Percentiles rank a stretch among this genome's conserved stretches.
Conservation (phyloP, 2,329 filamentous ascomycete species). For the Berkeleyomyces rouxiae region DNA sequence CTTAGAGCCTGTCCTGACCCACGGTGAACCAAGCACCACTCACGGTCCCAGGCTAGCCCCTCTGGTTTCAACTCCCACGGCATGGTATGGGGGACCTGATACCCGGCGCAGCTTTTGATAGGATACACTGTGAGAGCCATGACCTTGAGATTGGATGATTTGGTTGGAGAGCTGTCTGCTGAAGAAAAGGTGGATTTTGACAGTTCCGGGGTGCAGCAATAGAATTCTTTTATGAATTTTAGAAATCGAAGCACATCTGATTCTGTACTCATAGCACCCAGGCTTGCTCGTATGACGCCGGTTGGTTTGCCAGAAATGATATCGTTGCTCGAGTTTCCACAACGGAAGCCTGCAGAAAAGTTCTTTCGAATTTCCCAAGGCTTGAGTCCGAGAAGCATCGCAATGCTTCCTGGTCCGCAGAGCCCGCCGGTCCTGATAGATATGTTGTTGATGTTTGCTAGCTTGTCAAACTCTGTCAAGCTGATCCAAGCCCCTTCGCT, state of each 20-base stretch:
- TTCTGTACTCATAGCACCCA: conserved; percentile 77
- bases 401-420: conserved; percentile 82
- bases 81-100: conserved; percentile 43
- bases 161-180: background rate
- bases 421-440: conserved; percentile 77
- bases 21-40: conserved; percentile 87
- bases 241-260: conserved; percentile 59
- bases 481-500: conserved; percentile 57
- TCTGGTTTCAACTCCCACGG: conserved; percentile 66
- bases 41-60: conserved; percentile 83
- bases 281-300: conserved; percentile 67
- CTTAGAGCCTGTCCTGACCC: conserved; percentile 71
- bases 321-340: conserved; percentile 60
- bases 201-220: conserved; percentile 13
- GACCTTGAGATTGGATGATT: conserved; percentile 22
- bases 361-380: conserved; percentile 73
- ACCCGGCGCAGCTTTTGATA: conserved; percentile 86
- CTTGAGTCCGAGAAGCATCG: conserved; percentile 52
- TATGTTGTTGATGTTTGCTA: conserved; percentile 61
- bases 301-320: conserved; percentile 73
- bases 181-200: background rate
- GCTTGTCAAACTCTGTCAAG: conserved; percentile 71
- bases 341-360: conserved; percentile 70
- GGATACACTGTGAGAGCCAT: conserved; percentile 63
- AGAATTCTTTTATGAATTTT: conserved; percentile 49